Base-by-base conservation (phyloP, 108 stramenopile genomes). In the Ochromonas danica region DNA sequence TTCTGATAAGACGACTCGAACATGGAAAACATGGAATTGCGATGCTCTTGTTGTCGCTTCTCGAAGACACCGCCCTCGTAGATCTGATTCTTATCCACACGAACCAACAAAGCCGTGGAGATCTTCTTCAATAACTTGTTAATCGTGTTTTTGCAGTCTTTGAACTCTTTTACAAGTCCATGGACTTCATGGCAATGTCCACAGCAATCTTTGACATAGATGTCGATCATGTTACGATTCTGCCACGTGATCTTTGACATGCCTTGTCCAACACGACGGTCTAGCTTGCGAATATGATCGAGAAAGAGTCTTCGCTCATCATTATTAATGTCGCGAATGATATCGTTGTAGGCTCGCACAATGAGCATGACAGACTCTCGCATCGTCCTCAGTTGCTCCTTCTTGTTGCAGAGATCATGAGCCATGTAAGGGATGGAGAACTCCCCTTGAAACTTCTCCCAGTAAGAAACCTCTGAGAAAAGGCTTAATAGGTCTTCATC, bases 351-450 rank as follows among this genome's bases (percentile, higher is more conserved):
- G 0, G 88, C 88, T 17, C 88, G 83, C 31, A 90, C 90, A 2
- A 90, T 81, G 2, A 82, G 82, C 89, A 89, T 88, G 61, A 90
- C 89, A 40, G 86, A 77, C 70, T 90, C 89, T 17, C 87, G 85
- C 81, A 78, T 78, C 1, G 78, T 70, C 25, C 88, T 74, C 0
- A 90, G 85, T 77, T 87, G 78, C 39, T 88, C 89, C 28, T 72
- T 51, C 81, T 80, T 78, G 81, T 86, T 89, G 78, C 87, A 87
- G 39, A 90, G 80, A 81, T 89, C 89, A 39, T 87, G 86, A 3
- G 89, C 90, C 0, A 71, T 79, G 75, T 87, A 90, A 10, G 90
- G 90, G 6, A 90, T 85, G n/a, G 51, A 60, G 77, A 87, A 88
- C 57, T 85, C 87, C 10, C 89, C 89, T 61, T 87, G 43, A 78